Evolutionary conservation across 306 rosid genomes (phyloP), one percentile per base, ranked within the genome.

Genomic region (Cucumis cinereus): DNA sequence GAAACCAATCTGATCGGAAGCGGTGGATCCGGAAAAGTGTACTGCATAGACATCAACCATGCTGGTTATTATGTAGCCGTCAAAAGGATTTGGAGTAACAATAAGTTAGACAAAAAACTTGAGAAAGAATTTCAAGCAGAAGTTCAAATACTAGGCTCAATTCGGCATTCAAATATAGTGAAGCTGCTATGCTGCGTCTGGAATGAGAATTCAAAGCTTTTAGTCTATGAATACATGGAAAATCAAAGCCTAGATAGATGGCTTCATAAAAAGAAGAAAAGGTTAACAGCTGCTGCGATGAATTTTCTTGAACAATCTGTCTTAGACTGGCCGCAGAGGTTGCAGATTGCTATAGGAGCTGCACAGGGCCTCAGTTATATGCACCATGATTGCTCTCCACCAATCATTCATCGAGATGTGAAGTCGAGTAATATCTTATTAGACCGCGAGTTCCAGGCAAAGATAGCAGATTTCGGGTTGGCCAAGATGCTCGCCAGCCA

Each of bases 11-110:
- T 92, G 20, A 86, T 94, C 24, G 99, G 97, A 73, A 85, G 85
- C 57, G 99, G 99, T 55, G 99, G 99, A 0, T 90, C 96, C 5
- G 99, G 97, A 35, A 80, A 85, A 62, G 99, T 94, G 68, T 90
- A 92, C 81, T 79, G 90, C 57, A 49, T 94, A 30, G 72, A 90
- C 66, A 83, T 90, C 0, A 76, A 82, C 63, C 77, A 75, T 47
- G 82, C 85, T 0, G 91, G 85, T 3, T 86, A 85, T 33, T 83
- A 77, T 52, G 88, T 94, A 69, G 97, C 96, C 0, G 99, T 92
- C 69, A 94, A 94, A 74, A 84, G 79, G 82, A 88, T 94, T 77
- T 84, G 89, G 88, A 90, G 73, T 47, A 10, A 40, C 82, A 79
- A 11, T 53, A 80, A 63, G 69, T 36, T 85, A 61, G 91, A 87